A percentile compares a stretch with the other conserved stretches of the same genome.
Conservation (phyloP, 768 basidiomycete genomes). For the Dentipellis fragilis region DNA sequence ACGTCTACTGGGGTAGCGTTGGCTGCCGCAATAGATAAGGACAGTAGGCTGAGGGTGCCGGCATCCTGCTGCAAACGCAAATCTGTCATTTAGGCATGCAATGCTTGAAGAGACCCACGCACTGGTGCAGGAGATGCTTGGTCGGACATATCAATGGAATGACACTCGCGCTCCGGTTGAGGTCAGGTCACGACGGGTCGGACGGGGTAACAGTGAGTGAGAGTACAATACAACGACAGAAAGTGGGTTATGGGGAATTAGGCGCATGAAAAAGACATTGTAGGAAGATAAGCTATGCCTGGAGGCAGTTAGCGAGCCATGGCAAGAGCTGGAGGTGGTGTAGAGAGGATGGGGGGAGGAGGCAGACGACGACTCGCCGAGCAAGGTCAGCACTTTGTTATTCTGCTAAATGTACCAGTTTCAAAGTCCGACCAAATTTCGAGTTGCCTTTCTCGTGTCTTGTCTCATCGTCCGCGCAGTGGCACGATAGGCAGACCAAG, state of each 20-base stretch:
- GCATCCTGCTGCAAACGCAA: conserved; percentile 1
- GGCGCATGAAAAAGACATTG: conserved; percentile 12
- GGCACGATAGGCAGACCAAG: not conserved
- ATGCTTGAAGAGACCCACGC: not conserved
- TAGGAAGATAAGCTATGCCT: conserved; percentile 2
- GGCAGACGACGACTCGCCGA: not conserved
- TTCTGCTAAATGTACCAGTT: not conserved
- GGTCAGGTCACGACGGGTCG: not conserved
- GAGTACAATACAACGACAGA: conserved; percentile 2
- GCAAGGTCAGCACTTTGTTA: not conserved
- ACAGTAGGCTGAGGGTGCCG: conserved; percentile 42
- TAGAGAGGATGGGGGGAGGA: not conserved
- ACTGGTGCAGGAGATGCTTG: conserved; percentile 1
- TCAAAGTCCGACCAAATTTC: conserved; percentile 13
- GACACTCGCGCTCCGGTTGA: not conserved
- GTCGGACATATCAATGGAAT: conserved; percentile 8
- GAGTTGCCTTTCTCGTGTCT: conserved; percentile 2
- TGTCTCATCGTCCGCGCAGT: not conserved
- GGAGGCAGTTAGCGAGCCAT: conserved; percentile 10
- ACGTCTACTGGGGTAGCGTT: conserved; percentile 38
- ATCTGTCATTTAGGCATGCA: not conserved
- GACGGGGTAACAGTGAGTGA: conserved; percentile 1
- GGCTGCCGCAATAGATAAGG: conserved; percentile 55
- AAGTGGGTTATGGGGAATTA: conserved; percentile 1
- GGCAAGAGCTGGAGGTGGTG: not conserved